A percentile compares a stretch with the other conserved stretches of the same genome.
Evolutionary conservation across 2,329 filamentous ascomycete species (phyloP).

Genomic region (Sporothrix luriei): DNA sequence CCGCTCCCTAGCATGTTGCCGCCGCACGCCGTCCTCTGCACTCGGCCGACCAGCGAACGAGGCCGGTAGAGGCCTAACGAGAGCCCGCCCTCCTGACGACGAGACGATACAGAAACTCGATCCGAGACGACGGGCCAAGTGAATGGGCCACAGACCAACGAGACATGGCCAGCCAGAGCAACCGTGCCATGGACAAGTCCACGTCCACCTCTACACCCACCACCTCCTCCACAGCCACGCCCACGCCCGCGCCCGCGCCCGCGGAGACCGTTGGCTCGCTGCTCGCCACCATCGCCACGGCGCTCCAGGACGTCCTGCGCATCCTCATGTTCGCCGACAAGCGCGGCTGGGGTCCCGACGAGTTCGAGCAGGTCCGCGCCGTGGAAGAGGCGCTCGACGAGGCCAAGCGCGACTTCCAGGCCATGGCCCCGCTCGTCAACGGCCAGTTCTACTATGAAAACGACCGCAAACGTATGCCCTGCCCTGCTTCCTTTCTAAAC

Average conservation of each 20-base stretch:
- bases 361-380: conserved; percentile 60
- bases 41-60: conserved; percentile 17
- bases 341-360: conserved; percentile 60
- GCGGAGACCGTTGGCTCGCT: conserved; percentile 59
- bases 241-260: conserved; percentile 10
- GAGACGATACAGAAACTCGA: not conserved
- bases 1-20: conserved; percentile 26
- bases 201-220: not conserved
- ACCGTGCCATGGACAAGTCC: not conserved
- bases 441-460: conserved; percentile 61
- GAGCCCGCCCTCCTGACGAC: not conserved
- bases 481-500: not conserved
- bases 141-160: not conserved
- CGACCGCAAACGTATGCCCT: conserved; percentile 56
- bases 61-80: conserved; percentile 22
- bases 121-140: not conserved
- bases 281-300: conserved; percentile 60
- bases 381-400: conserved; percentile 60
- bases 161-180: not conserved
- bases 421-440: conserved; percentile 57
- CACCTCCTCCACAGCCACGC: too few relatives aligned
- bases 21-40: conserved; percentile 19
- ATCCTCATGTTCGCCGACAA: conserved; percentile 61
- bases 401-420: conserved; percentile 63
- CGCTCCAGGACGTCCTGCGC: conserved; percentile 56